phyloP scores from a whole-genome alignment of 2,329 filamentous ascomycete species.

The Colletotrichum zoysiae region DNA sequence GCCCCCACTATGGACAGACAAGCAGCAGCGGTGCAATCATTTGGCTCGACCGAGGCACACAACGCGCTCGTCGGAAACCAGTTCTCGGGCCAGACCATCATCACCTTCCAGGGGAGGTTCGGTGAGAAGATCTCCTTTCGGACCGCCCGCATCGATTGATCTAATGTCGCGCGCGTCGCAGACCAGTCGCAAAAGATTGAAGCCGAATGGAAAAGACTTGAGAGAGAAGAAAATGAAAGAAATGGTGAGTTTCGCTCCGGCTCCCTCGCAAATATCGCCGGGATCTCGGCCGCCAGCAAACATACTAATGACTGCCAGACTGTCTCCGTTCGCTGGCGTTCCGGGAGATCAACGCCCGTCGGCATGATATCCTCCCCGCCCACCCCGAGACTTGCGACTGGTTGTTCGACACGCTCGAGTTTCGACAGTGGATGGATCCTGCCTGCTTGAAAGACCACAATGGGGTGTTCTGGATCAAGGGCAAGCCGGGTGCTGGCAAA shows the following conservation, averaged over 20 bases:
- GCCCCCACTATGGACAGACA: not conserved
- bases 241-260: too few species aligned
- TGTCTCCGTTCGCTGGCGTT: not conserved
- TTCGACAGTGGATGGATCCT: not conserved
- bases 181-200: not conserved
- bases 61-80: not conserved
- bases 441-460: not conserved
- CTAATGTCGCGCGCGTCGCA: not conserved
- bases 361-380: not conserved
- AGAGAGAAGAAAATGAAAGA: too few species aligned
- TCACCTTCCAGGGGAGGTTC: not conserved
- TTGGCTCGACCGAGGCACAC: not conserved
- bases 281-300: too few species aligned
- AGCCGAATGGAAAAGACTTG: too few species aligned
- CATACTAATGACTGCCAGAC: not conserved
- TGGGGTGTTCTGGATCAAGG: not conserved
- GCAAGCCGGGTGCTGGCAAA: not conserved
- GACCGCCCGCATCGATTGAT: not conserved
- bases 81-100: not conserved
- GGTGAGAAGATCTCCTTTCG: not conserved
- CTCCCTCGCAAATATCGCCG: too few species aligned
- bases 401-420: not conserved
- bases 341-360: not conserved
- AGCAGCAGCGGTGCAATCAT: not conserved
- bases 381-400: not conserved